Conservation (phyloP, 345 rosid species). For the Camelina sativa region DNA sequence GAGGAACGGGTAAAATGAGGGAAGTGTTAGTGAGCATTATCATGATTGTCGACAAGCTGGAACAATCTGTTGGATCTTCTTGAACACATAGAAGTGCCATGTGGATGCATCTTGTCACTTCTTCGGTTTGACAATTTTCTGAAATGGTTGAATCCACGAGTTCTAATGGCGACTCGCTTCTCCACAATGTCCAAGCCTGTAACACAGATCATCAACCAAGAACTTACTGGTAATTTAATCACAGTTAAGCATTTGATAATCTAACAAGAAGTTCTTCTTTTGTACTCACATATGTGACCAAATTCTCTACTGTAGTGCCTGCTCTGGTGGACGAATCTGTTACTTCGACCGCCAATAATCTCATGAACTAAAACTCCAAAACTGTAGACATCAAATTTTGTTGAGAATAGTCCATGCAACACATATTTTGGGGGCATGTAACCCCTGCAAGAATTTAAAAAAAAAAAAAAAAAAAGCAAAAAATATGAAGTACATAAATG, state of each 20-base stretch:
- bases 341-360: conserved; percentile 23
- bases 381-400: conserved; percentile 35
- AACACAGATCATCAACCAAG: background rate
- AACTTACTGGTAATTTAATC: background rate
- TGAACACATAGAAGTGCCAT: conserved; percentile 40
- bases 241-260: background rate
- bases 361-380: conserved; percentile 40
- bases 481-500: too few species aligned
- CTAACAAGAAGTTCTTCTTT: background rate
- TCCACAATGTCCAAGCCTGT: conserved; percentile 38
- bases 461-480: background rate
- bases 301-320: too few species aligned
- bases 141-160: background rate
- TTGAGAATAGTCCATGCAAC: conserved; percentile 25
- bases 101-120: conserved; percentile 43
- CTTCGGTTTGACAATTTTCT: background rate
- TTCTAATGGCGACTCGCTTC: background rate
- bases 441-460: too few species aligned
- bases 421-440: conserved; percentile 40
- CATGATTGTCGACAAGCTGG: conserved; percentile 13
- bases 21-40: conserved; percentile 26
- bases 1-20: too few species aligned
- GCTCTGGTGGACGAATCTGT: background rate
- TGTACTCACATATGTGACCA: conserved; percentile 14
- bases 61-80: conserved; percentile 25